phyloP scores from a whole-genome alignment of 768 basidiomycete genomes.

The Panaeolus papilionaceus region DNA sequence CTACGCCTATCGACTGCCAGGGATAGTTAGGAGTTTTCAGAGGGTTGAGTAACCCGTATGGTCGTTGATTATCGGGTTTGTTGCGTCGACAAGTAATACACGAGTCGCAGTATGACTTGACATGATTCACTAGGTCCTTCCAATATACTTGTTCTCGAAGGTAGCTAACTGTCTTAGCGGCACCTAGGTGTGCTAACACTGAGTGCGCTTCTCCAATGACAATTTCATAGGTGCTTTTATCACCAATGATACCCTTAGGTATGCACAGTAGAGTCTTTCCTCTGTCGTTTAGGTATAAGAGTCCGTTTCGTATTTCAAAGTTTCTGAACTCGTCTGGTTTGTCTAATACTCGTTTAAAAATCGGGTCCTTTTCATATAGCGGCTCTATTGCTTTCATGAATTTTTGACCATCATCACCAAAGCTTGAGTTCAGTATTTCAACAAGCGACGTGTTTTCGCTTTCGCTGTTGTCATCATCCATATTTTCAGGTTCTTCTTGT shows the following conservation, averaged over 20 bases:
- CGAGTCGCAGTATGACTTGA: conserved; percentile 34
- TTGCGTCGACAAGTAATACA: conserved; percentile 28
- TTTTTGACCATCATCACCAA: not conserved
- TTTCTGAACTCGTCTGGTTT: conserved; percentile 27
- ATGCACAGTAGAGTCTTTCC: conserved; percentile 27
- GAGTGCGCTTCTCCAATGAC: conserved; percentile 45
- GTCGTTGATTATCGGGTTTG: conserved; percentile 33
- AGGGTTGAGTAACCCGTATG: conserved; percentile 33
- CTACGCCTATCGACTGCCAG: conserved; percentile 29
- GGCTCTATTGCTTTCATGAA: conserved; percentile 6
- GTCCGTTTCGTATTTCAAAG: conserved; percentile 25
- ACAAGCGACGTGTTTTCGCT: not conserved
- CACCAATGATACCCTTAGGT: conserved; percentile 28
- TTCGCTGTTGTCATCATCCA: too few species aligned
- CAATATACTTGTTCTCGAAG: conserved; percentile 45
- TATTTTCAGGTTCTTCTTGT: too few species aligned
- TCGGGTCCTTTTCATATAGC: not conserved
- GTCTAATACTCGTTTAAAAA: conserved; percentile 12
- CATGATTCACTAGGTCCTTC: conserved; percentile 38
- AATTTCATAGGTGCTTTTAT: conserved; percentile 32
- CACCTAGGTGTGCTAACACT: conserved; percentile 45
- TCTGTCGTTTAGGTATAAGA: conserved; percentile 26
- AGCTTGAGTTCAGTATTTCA: not conserved
- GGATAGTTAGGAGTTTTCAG: conserved; percentile 32
- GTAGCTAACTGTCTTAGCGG: conserved; percentile 38